phyloP scores from a whole-genome alignment of 805 yeast genomes.

The Pichia insulana region DNA sequence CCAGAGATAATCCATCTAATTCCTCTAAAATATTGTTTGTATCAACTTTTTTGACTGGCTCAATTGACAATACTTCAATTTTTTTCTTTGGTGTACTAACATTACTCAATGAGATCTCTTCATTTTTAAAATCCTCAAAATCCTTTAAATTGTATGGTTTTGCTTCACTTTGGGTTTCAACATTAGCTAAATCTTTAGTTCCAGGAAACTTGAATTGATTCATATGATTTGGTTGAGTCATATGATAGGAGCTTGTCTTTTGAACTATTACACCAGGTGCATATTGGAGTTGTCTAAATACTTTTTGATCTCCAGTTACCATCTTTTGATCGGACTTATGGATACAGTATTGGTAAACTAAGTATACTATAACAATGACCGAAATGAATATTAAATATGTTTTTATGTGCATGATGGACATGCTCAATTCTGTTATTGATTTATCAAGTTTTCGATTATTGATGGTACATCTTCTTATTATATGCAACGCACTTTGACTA shows the following conservation, averaged over 20 bases:
- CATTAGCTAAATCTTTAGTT: no score
- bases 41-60: neutral
- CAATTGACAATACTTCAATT: neutral
- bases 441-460: neutral
- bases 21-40: conserved; percentile 1
- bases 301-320: no score
- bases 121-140: neutral
- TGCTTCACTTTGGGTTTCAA: no score
- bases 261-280: neutral
- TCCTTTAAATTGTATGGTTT: no score
- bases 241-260: neutral
- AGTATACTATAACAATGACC: neutral
- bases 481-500: neutral
- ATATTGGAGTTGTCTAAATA: no score
- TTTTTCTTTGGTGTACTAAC: conserved; percentile 6
- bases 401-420: neutral
- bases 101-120: neutral
- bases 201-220: no score
- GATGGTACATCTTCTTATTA: conserved; percentile 3
- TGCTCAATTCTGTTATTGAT: neutral
- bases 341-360: neutral
- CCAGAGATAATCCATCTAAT: neutral
- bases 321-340: no score
- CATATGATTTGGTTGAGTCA: no score
- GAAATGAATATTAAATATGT: neutral